A percentile compares a stretch with the other conserved stretches of the same genome.
phyloP scores from a whole-genome alignment of 2,329 filamentous ascomycete species.

The Xenosphaeropsis pyriputrescens region DNA sequence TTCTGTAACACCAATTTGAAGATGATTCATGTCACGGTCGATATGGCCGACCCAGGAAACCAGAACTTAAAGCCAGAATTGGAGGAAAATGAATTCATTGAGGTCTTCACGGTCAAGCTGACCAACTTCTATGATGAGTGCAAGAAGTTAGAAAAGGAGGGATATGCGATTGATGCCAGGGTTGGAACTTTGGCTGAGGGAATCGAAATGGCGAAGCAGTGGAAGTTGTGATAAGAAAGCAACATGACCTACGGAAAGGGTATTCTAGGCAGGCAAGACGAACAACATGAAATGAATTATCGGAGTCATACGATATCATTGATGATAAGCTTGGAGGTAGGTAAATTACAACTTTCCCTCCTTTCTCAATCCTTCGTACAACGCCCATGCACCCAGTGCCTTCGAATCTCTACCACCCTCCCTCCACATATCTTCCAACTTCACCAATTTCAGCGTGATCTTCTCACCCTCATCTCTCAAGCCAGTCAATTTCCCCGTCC shows the following conservation, averaged over 20 bases:
- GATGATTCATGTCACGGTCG: constrained; percentile 32
- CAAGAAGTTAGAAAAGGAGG: constrained; percentile 24
- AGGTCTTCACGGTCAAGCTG: constrained; percentile 31
- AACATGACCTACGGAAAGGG: too few species aligned
- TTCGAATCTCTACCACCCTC: constrained; percentile 43
- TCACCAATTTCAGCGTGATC: constrained; percentile 45
- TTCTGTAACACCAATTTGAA: constrained; percentile 53
- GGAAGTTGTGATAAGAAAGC: constrained; percentile 19
- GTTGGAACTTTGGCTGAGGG: constrained; percentile 23
- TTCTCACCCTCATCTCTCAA: constrained; percentile 42
- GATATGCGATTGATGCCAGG: constrained; percentile 23
- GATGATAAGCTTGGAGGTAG: too few species aligned
- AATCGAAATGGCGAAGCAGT: constrained; percentile 21
- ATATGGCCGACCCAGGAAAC: constrained; percentile 27
- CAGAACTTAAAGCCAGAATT: constrained; percentile 28
- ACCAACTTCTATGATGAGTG: constrained; percentile 29
- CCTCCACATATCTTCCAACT: constrained; percentile 39
- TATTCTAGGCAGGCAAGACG: neutral
- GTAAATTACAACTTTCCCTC: constrained; percentile 24
- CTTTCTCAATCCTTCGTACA: constrained; percentile 39
- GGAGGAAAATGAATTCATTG: constrained; percentile 37
- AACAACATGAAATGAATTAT: neutral
- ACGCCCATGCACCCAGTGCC: constrained; percentile 39
- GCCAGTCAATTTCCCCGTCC: constrained; percentile 42
- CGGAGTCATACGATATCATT: too few species aligned